Percentiles rank a stretch among this genome's conserved stretches.
Evolutionary conservation across 169 alveolate genomes (phyloP).

Genomic region (Condylostoma magnum): DNA sequence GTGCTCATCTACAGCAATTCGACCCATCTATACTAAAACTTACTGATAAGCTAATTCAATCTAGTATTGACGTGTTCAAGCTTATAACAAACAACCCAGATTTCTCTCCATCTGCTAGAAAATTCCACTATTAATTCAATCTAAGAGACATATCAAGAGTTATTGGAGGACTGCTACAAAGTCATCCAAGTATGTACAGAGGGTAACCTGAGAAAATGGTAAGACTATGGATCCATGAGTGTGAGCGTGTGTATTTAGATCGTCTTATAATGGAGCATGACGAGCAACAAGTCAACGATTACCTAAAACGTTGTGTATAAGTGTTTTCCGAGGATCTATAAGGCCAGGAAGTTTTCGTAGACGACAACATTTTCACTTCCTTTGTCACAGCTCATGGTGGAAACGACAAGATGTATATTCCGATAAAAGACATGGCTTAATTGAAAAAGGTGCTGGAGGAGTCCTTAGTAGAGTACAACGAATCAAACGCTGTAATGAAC

Average conservation of each 20-base stretch:
- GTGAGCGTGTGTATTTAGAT: conserved; percentile 79
- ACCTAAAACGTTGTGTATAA: conserved; percentile 64
- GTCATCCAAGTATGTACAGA: conserved; percentile 66
- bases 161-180: conserved; percentile 73
- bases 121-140: conserved; percentile 88
- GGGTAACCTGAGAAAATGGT: conserved; percentile 68
- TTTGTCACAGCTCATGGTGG: conserved; percentile 90
- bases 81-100: conserved; percentile 71
- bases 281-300: conserved; percentile 71
- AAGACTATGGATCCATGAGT: conserved; percentile 85
- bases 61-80: conserved; percentile 81
- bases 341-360: conserved; percentile 54
- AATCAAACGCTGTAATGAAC: conserved; percentile 88
- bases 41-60: conserved; percentile 76
- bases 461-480: conserved; percentile 89
- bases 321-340: conserved; percentile 46
- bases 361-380: conserved; percentile 81
- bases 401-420: conserved; percentile 81
- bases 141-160: conserved; percentile 85
- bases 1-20: conserved; percentile 85
- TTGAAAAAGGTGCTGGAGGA: conserved; percentile 88
- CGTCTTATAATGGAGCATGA: conserved; percentile 85
- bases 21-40: conserved; percentile 76
- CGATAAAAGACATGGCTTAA: conserved; percentile 74
- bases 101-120: conserved; percentile 88